Evolutionary conservation across 2,329 filamentous ascomycete species (phyloP).

Genomic region (Cladorrhinum sp.): DNA sequence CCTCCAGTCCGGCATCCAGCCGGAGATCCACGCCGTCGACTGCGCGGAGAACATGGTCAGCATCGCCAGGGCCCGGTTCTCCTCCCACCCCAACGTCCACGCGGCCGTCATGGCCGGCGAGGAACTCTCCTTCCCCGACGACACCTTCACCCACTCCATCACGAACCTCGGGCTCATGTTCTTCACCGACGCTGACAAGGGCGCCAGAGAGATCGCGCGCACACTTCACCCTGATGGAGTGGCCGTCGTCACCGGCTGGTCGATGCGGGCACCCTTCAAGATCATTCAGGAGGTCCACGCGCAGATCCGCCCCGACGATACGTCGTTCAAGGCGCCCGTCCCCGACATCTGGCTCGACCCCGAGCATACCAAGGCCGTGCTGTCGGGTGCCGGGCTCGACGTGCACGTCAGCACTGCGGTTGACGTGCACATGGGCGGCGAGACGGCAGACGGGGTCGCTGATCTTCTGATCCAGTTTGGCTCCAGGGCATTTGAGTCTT

Average conservation of each 20-base stretch:
- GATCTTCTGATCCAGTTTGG: too few relatives aligned
- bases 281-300: neutral
- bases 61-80: constrained; percentile 17
- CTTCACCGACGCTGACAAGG: constrained; percentile 31
- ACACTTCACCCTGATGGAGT: constrained; percentile 36
- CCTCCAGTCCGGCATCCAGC: neutral
- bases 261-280: neutral
- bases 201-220: constrained; percentile 36
- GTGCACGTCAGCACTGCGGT: too few relatives aligned
- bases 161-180: constrained; percentile 41
- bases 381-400: too few relatives aligned
- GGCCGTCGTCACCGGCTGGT: constrained; percentile 36
- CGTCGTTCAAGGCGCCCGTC: neutral
- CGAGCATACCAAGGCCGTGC: too few relatives aligned
- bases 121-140: constrained; percentile 28
- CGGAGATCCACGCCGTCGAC: constrained; percentile 23
- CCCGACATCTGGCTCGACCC: neutral
- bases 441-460: too few relatives aligned
- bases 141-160: constrained; percentile 37
- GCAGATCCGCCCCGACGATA: neutral
- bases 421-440: too few relatives aligned
- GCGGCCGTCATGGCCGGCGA: constrained; percentile 26
- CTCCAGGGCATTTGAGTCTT: too few relatives aligned
- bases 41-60: constrained; percentile 23
- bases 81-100: constrained; percentile 11